Percentiles rank a stretch among this genome's conserved stretches.
These are phyloP conservation scores for Platanus orientalis DNA, from an alignment of 164 flowering plant species.

Conservation along the genomic window DNA sequence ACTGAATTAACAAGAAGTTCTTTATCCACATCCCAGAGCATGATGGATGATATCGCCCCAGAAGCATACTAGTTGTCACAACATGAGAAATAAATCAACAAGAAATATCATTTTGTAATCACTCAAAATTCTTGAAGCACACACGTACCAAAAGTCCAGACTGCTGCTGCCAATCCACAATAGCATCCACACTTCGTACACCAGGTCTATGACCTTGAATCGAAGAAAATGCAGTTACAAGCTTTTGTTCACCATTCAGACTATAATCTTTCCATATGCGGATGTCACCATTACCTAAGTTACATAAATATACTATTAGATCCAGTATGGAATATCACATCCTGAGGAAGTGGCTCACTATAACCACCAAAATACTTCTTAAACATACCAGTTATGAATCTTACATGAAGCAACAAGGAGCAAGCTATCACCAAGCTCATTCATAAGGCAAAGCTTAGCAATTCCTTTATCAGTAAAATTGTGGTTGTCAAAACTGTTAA, in stretches of 20 bases:
- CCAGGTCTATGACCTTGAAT: conserved; percentile 85
- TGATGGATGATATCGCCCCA: conserved; percentile 79
- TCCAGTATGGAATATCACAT: not conserved
- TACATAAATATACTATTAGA: not conserved
- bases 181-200: conserved; percentile 67
- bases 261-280: conserved; percentile 93
- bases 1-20: conserved; percentile 74
- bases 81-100: not conserved
- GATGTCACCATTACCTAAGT: conserved; percentile 80
- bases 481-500: not conserved
- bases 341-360: conserved; percentile 7
- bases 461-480: conserved; percentile 3
- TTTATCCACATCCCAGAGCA: conserved; percentile 94
- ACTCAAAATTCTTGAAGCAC: not conserved
- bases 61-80: conserved; percentile 60
- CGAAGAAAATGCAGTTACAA: conserved; percentile 91
- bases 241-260: conserved; percentile 58
- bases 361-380: not conserved
- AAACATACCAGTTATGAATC: conserved; percentile 4
- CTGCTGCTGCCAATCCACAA: conserved; percentile 98
- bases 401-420: conserved; percentile 52
- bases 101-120: not conserved
- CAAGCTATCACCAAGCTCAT: conserved; percentile 93
- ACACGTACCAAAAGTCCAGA: conserved; percentile 85
- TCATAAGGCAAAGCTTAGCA: conserved; percentile 49